A percentile compares a stretch with the other conserved stretches of the same genome.
These are phyloP conservation scores for Spiraea crenata DNA, from an alignment of 331 rosid species.

Conservation along the genomic window DNA sequence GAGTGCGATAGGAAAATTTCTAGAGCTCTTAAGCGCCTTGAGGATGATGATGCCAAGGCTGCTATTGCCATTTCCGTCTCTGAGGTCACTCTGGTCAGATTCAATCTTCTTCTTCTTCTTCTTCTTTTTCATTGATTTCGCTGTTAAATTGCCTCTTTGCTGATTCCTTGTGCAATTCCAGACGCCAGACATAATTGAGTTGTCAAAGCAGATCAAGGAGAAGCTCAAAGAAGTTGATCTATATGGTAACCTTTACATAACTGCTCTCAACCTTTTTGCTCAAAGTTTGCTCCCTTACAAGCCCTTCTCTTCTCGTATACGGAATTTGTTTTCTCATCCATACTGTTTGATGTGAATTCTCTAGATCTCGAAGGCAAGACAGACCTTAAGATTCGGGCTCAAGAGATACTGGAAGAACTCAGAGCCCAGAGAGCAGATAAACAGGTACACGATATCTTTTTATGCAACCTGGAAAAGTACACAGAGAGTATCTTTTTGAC, in stretches of 20 bases:
- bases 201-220: slow-evolving; percentile 80
- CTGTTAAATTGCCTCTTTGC: neutral
- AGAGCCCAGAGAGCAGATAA: slow-evolving; percentile 91
- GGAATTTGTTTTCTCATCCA: neutral
- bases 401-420: slow-evolving; percentile 89
- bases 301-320: neutral
- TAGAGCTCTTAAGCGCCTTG: slow-evolving; percentile 92
- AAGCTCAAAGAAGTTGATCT: slow-evolving; percentile 91
- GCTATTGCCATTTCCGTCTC: slow-evolving; percentile 97
- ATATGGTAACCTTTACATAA: slow-evolving; percentile 49
- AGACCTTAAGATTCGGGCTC: slow-evolving; percentile 84
- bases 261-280: neutral
- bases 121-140: neutral
- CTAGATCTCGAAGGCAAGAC: slow-evolving; percentile 97
- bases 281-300: neutral
- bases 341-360: slow-evolving; percentile 13
- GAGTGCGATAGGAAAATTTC: slow-evolving; percentile 96
- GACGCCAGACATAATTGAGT: slow-evolving; percentile 82
- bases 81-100: slow-evolving; percentile 80
- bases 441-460: slow-evolving; percentile 52
- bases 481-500: neutral
- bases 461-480: neutral
- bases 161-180: slow-evolving; percentile 34
- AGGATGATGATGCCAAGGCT: slow-evolving; percentile 99
- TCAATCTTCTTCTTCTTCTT: neutral